These are phyloP conservation scores for Berkeleyomyces basicola DNA, from an alignment of 2,329 filamentous ascomycete species.

Conservation along the genomic window DNA sequence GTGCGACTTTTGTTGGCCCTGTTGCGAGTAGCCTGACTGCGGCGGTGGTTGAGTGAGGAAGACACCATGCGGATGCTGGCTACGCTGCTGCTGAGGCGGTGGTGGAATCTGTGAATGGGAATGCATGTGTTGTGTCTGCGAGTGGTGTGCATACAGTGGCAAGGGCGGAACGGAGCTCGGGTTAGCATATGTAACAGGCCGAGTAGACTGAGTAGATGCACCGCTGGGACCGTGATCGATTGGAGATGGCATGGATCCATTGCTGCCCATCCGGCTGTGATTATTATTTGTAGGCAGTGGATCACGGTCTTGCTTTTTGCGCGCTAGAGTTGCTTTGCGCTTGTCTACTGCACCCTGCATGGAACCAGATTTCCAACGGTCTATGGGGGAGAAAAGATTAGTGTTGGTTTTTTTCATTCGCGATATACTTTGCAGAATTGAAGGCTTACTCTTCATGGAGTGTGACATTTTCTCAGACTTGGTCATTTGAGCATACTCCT, in stretches of 20 bases:
- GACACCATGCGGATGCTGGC: conserved; percentile 8
- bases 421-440: neutral
- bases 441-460: conserved; percentile 42
- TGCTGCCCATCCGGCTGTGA: neutral
- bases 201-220: neutral
- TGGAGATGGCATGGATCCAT: neutral
- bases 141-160: conserved; percentile 3
- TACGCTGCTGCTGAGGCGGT: neutral
- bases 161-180: neutral
- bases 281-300: conserved; percentile 15
- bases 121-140: conserved; percentile 3
- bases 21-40: neutral
- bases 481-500: conserved; percentile 44
- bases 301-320: conserved; percentile 37
- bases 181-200: neutral
- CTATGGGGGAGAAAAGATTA: conserved; percentile 22
- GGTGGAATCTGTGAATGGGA: conserved; percentile 4
- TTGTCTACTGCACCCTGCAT: conserved; percentile 45
- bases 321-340: conserved; percentile 41
- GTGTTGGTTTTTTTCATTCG: conserved; percentile 8
- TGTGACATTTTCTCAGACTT: conserved; percentile 51
- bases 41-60: conserved; percentile 10
- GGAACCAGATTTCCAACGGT: conserved; percentile 42
- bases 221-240: conserved; percentile 1
- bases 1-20: conserved; percentile 2